A percentile compares a stretch with the other conserved stretches of the same genome.
Conservation (phyloP, 1,139 yeast species). For the Taiozyma sp. region DNA sequence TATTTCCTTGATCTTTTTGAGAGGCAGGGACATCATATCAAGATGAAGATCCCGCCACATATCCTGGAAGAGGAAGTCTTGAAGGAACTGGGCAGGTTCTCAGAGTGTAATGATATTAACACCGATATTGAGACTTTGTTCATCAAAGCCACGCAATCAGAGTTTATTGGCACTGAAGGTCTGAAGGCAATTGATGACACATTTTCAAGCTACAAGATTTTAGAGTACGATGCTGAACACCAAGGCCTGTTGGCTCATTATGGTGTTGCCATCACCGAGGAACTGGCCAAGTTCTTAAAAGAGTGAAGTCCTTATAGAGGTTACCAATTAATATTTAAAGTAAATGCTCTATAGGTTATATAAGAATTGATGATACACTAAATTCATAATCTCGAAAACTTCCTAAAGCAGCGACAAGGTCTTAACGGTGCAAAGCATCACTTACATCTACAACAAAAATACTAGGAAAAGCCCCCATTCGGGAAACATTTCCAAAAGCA, state of each 20-base stretch:
- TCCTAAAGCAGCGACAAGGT: too few relatives aligned
- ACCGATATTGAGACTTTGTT: constrained; percentile 29
- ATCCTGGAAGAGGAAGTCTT: constrained; percentile 3
- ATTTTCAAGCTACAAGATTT: constrained; percentile 19
- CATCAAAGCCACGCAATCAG: constrained; percentile 31
- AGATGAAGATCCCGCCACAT: constrained; percentile 24
- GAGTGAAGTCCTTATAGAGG: too few relatives aligned
- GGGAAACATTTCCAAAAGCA: too few relatives aligned
- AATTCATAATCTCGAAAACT: too few relatives aligned
- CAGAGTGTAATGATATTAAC: constrained; percentile 20
- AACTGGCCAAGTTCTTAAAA: background rate
- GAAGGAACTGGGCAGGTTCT: constrained; percentile 34
- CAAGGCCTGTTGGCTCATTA: background rate
- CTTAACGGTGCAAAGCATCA: too few relatives aligned
- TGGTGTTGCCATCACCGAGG: background rate
- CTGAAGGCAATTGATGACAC: constrained; percentile 26
- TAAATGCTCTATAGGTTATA: too few relatives aligned
- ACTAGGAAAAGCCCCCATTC: too few relatives aligned
- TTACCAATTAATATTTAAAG: too few relatives aligned
- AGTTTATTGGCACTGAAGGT: constrained; percentile 29
- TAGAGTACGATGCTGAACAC: background rate
- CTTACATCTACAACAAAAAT: too few relatives aligned
- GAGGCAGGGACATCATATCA: constrained; percentile 6
- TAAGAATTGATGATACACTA: too few relatives aligned
- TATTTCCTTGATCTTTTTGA: constrained; percentile 6